phyloP scores from a whole-genome alignment of 108 stramenopile species.

The Mediolabrus comicus region DNA sequence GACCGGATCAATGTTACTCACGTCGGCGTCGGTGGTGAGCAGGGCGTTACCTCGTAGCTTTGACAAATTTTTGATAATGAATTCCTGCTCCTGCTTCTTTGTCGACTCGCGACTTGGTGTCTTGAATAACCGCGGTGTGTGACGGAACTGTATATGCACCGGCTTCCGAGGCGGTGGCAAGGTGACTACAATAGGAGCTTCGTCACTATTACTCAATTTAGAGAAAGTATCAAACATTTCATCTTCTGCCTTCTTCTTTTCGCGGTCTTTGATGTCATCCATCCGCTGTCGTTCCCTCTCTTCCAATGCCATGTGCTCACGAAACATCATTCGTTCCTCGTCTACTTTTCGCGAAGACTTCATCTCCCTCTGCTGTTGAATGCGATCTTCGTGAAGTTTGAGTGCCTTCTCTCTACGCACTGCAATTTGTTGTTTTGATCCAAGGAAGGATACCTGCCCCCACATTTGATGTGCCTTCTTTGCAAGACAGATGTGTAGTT shows the following conservation, averaged over 20 bases:
- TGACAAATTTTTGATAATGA: constrained; percentile 53
- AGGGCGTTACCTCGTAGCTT: constrained; percentile 46
- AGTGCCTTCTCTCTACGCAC: constrained; percentile 22
- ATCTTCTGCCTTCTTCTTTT: constrained; percentile 6
- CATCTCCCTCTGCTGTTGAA: constrained; percentile 22
- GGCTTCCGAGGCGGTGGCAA: constrained; percentile 36
- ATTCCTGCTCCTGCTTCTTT: constrained; percentile 51
- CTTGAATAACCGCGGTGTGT: constrained; percentile 66
- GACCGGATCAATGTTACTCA: constrained; percentile 49
- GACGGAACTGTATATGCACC: constrained; percentile 25
- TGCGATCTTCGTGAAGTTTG: constrained; percentile 14
- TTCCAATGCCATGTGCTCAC: constrained; percentile 53
- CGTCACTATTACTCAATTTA: constrained; percentile 14
- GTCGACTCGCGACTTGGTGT: constrained; percentile 66
- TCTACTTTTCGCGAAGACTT: constrained; percentile 22
- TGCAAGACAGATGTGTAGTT: constrained; percentile 33
- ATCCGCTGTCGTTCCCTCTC: constrained; percentile 30
- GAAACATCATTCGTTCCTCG: constrained; percentile 43
- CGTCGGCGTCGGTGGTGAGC: constrained; percentile 19
- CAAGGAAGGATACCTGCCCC: constrained; percentile 39
- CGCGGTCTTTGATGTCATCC: background rate
- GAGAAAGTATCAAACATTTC: constrained; percentile 47
- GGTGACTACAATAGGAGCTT: background rate
- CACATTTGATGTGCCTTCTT: constrained; percentile 33
- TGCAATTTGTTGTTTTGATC: constrained; percentile 19